Base-by-base conservation (phyloP, 2,329 filamentous ascomycete species). In the Stagonosporopsis vannaccii region DNA sequence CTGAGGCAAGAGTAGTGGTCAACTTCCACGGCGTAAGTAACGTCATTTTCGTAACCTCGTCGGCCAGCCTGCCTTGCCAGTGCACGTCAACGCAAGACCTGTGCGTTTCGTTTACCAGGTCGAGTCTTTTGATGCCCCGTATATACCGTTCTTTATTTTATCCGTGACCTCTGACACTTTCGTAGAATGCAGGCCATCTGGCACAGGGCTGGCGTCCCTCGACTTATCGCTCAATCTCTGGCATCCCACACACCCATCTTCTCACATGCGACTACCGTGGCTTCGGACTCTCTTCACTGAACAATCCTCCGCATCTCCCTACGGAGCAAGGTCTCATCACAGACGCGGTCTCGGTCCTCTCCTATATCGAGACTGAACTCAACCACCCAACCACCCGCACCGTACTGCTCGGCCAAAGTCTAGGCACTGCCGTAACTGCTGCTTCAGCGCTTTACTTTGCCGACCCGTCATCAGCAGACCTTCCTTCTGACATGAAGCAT, bases 201-300 rank as follows among this genome's bases (percentile, higher is more conserved):
- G 92, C 89, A 17, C 90, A 96, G 73, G 87, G 86, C 57, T 84
- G 88, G 72, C 87, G 94, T 15, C 89, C 92, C 2, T 82, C 87
- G 28, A 90, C 87, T 53, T 96, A 96, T 73, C 91, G 92, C 65
- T 84, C 87, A 40, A 80, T 97, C 37, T 86, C 92, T 4, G 85
- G 89, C 48, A 86, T 88, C 32, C 72, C 81, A 0, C 81, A 84
- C 52, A 85, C 92, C 51, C 93, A 97, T 71, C 85, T 97, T 40
- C 81, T 97, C n/a, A 86, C 91, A 35, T 87, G 97, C 67, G 92
- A 97, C 79, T 97, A 97, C 76, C 89, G 93, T 17, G 93, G 93
- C 6, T 97, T 91, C 66, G 93, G 92, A 0, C 83, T 85, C 35
- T 95, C 90, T 8, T 91, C 88, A 0, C 92, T 94, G n/a, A 79